phyloP scores from a whole-genome alignment of 1,284 basidiomycete genomes.

The Cutaneotrichosporon curvatum region DNA sequence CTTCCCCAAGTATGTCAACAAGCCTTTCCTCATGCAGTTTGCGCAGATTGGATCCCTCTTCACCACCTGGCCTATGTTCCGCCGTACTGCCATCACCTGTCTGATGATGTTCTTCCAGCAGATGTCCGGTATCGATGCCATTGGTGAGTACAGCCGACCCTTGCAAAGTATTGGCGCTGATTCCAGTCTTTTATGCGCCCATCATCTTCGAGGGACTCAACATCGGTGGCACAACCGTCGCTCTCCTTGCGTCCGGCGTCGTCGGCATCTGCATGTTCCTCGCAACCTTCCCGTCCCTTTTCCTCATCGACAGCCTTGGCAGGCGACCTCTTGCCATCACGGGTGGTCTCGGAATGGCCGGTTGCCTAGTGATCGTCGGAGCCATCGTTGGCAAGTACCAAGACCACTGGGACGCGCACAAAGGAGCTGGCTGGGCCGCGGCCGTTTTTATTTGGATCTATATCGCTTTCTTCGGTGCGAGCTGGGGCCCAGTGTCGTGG shows the following conservation, averaged over 20 bases:
- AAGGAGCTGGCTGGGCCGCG: constrained; percentile 13
- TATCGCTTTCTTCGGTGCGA: constrained; percentile 17
- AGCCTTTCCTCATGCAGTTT: constrained; percentile 11
- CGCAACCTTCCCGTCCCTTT: constrained; percentile 30
- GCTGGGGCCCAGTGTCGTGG: constrained; percentile 19
- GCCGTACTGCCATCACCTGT: constrained; percentile 39
- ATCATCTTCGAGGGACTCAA: constrained; percentile 20
- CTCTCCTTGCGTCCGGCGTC: constrained; percentile 40
- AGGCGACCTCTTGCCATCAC: constrained; percentile 22
- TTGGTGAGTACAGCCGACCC: constrained; percentile 1
- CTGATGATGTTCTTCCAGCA: constrained; percentile 44
- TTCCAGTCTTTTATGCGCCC: constrained; percentile 18
- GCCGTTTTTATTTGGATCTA: constrained; percentile 24
- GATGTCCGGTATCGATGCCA: constrained; percentile 29
- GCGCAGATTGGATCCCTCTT: constrained; percentile 16
- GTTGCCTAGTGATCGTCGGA: constrained; percentile 22
- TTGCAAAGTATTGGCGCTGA: neutral
- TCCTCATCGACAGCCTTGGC: constrained; percentile 28
- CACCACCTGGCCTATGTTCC: constrained; percentile 21
- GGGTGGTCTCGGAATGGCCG: constrained; percentile 22
- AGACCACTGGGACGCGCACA: constrained; percentile 7
- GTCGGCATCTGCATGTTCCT: constrained; percentile 38
- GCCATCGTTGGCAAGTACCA: constrained; percentile 15
- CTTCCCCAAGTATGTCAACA: constrained; percentile 13
- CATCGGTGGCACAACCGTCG: constrained; percentile 27